Conservation (phyloP, 2,329 filamentous ascomycete species). For the Elsinoe arachidis region DNA sequence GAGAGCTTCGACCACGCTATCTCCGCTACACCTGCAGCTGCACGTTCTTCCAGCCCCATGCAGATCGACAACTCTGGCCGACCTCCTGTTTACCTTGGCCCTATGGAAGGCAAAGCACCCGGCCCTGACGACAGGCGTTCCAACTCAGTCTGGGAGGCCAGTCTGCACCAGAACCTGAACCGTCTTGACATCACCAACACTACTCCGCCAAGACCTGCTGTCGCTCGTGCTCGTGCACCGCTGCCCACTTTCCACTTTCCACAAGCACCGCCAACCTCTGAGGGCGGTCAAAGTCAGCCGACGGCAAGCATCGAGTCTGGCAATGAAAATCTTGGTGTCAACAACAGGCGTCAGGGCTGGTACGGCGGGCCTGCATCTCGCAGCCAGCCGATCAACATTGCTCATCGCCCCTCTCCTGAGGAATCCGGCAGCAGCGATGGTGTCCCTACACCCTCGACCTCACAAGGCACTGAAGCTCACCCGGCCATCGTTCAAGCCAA, state of each 20-base stretch:
- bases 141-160: slow-evolving; percentile 55
- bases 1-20: slow-evolving; percentile 80
- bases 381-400: slow-evolving; percentile 21
- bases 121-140: slow-evolving; percentile 42
- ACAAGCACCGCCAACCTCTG: slow-evolving; percentile 9
- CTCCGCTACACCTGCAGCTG: slow-evolving; percentile 51
- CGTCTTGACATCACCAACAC: slow-evolving; percentile 54
- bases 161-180: slow-evolving; percentile 57
- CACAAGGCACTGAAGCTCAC: slow-evolving; percentile 42
- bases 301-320: not conserved
- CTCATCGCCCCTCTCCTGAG: slow-evolving; percentile 43
- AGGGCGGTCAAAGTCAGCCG: not conserved
- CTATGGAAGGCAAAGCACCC: slow-evolving; percentile 15
- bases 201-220: slow-evolving; percentile 24
- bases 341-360: slow-evolving; percentile 62
- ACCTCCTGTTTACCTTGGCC: slow-evolving; percentile 30
- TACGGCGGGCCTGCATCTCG: slow-evolving; percentile 49
- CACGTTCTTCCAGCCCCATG: slow-evolving; percentile 68
- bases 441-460: slow-evolving; percentile 43
- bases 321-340: slow-evolving; percentile 36
- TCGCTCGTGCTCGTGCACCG: slow-evolving; percentile 11
- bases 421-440: slow-evolving; percentile 49
- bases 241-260: slow-evolving; percentile 18
- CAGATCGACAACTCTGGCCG: slow-evolving; percentile 53
- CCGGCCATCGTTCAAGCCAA: slow-evolving; percentile 45